phyloP scores from a whole-genome alignment of 495 filamentous ascomycete genomes.

The Extremus antarcticus region DNA sequence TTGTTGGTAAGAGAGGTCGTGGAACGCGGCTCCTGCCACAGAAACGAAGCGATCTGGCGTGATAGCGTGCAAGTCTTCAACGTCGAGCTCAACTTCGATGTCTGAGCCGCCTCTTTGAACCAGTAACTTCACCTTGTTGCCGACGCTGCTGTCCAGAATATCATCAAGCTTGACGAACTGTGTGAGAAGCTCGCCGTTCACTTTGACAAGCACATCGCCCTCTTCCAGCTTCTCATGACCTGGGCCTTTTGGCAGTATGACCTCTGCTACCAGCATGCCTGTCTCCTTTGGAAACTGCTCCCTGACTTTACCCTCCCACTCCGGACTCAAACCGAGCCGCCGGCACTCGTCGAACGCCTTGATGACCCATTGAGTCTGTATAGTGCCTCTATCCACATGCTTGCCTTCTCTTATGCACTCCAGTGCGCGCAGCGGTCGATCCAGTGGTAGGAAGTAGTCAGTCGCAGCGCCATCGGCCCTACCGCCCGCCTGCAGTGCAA shows the following conservation, averaged over 20 bases:
- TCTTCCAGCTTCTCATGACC: conserved; percentile 77
- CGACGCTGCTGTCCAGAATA: conserved; percentile 83
- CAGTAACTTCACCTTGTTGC: conserved; percentile 56
- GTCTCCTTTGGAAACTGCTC: conserved; percentile 82
- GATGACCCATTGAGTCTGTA: conserved; percentile 92
- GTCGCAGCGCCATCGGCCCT: conserved; percentile 90
- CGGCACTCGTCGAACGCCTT: conserved; percentile 98
- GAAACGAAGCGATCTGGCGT: conserved; percentile 92
- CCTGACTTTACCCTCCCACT: conserved; percentile 77
- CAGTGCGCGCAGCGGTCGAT: conserved; percentile 76
- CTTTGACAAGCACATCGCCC: conserved; percentile 89
- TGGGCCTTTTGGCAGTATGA: conserved; percentile 83
- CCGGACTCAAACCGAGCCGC: conserved; percentile 68
- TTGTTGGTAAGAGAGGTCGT: conserved; percentile 92
- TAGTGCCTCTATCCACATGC: conserved; percentile 78
- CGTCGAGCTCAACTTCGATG: conserved; percentile 70
- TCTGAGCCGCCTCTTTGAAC: conserved; percentile 84
- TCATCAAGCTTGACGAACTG: conserved; percentile 91
- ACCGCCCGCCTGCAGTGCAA: conserved; percentile 90
- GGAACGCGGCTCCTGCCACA: conserved; percentile 86
- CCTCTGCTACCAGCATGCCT: conserved; percentile 93
- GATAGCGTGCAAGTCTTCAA: conserved; percentile 87
- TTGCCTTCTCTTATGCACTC: conserved; percentile 67
- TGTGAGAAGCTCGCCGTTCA: conserved; percentile 88
- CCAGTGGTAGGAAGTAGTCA: conserved; percentile 93